Evolutionary conservation across 2,329 filamentous ascomycete species (phyloP).

Genomic region (Sordariomycetes sp.): DNA sequence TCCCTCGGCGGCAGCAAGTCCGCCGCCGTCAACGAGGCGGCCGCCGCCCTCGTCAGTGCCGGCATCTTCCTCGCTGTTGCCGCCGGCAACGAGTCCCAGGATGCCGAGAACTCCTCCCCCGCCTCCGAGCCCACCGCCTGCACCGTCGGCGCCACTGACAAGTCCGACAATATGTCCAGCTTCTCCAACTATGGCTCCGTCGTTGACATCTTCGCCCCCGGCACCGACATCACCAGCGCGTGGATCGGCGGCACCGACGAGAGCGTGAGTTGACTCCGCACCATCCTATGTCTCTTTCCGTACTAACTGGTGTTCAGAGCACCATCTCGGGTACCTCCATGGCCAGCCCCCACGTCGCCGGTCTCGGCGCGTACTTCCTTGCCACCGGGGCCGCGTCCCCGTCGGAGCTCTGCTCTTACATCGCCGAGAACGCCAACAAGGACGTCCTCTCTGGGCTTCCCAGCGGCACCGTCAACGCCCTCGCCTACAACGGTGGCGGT

Average conservation of each 20-base stretch:
- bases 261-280: neutral
- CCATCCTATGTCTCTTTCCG: neutral
- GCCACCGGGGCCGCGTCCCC: neutral
- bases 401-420: neutral
- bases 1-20: slow-evolving; percentile 18
- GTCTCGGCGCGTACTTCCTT: slow-evolving; percentile 15
- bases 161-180: slow-evolving; percentile 11
- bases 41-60: slow-evolving; percentile 10
- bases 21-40: slow-evolving; percentile 6
- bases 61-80: slow-evolving; percentile 24
- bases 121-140: slow-evolving; percentile 12
- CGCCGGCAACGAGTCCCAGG: slow-evolving; percentile 10
- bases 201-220: slow-evolving; percentile 32
- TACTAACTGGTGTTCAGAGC: neutral
- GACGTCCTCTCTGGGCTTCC: neutral
- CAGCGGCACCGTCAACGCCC: neutral
- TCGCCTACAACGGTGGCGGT: neutral
- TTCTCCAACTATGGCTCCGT: slow-evolving; percentile 31
- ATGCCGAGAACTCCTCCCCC: slow-evolving; percentile 9
- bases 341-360: slow-evolving; percentile 29
- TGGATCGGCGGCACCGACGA: slow-evolving; percentile 21
- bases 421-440: neutral
- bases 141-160: slow-evolving; percentile 16
- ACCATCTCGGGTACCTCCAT: slow-evolving; percentile 32
- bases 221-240: slow-evolving; percentile 24